Conservation (phyloP, 1,284 basidiomycete species). For the Cutaneotrichosporon dermatis region DNA sequence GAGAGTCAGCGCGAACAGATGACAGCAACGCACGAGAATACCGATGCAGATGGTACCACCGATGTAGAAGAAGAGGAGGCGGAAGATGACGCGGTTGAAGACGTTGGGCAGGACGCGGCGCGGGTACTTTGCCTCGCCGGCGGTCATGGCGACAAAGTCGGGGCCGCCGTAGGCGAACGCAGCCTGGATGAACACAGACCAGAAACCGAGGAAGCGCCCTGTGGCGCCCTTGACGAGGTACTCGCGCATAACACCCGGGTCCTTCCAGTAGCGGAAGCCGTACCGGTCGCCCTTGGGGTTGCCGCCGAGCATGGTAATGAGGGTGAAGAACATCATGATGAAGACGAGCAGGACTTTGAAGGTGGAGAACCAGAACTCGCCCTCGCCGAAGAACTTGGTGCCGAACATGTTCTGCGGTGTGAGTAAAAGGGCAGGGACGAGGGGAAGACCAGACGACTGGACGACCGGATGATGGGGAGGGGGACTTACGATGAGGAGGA, state of each 20-base stretch:
- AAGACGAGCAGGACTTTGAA: conserved; percentile 19
- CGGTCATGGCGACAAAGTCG: conserved; percentile 48
- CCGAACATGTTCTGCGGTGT: conserved; percentile 14
- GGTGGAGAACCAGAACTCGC: conserved; percentile 19
- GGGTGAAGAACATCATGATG: conserved; percentile 56
- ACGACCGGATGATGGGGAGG: not conserved
- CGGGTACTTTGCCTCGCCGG: conserved; percentile 56
- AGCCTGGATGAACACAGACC: conserved; percentile 55
- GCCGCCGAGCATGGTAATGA: conserved; percentile 68
- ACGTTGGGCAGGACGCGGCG: conserved; percentile 67
- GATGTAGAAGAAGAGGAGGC: conserved; percentile 51
- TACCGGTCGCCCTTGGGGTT: conserved; percentile 56
- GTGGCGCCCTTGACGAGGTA: conserved; percentile 11
- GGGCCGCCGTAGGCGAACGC: conserved; percentile 38
- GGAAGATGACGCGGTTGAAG: conserved; percentile 63
- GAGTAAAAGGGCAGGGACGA: too few relatives aligned
- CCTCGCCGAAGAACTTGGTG: conserved; percentile 15
- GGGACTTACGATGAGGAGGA: conserved; percentile 1
- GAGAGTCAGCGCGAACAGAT: not conserved
- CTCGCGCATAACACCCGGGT: conserved; percentile 31
- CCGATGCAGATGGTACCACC: conserved; percentile 55
- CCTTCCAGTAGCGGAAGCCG: conserved; percentile 58
- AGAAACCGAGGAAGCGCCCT: conserved; percentile 57
- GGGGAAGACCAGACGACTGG: too few relatives aligned
- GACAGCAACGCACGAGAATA: conserved; percentile 9